Evolutionary conservation across 2,329 filamentous ascomycete genomes (phyloP), one percentile per base, ranked within the genome.

Genomic region (Camillea tinctor): DNA sequence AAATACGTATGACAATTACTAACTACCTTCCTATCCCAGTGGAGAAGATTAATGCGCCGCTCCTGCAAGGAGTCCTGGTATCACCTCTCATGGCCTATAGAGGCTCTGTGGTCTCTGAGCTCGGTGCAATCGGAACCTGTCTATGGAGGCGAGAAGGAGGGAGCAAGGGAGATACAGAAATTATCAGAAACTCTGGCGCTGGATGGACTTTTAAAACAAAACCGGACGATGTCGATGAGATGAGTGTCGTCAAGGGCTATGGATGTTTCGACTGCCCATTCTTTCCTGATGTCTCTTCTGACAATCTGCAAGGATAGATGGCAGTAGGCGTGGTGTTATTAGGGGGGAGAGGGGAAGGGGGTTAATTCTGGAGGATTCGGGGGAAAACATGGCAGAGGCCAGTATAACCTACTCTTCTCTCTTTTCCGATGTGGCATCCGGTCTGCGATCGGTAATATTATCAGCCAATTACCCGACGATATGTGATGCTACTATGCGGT

Each of bases 131-230:
- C 49, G 77, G 78, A 2, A 68, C 72, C 4, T 77, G 73, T 66
- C 61, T 80, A 4, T 81, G 77, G 77, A 61, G 55, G 24, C 52
- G 59, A 26, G 36, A 54, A 21, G 54, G 63, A n/a, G 24, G 54
- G 8, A 8, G 24, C 11, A n/a, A 58, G 13, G 26, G 60, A 11
- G 50, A 48, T 21, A 62, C 67, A 4, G 60, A 72, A 17, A 65
- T 79, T n/a, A 50, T 77, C n/a, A 56, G 63, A 21, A 79, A 78
- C 58, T 57, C 64, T 13, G 64, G 65, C 15, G 71, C 63, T 4
- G 75, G 76, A 1, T 81, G 77, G 77, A 76, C 73, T 4, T 77
- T 80, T 61, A 80, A 81, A 62, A 78, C 76, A 5, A 80, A 80
- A 62, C 68, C 73, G 56, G 62, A 63, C 0, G 64, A 71, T 21